A percentile compares a stretch with the other conserved stretches of the same genome.
Evolutionary conservation across 2,329 filamentous ascomycete species (phyloP).

Genomic region (Lecanosticta acicola): DNA sequence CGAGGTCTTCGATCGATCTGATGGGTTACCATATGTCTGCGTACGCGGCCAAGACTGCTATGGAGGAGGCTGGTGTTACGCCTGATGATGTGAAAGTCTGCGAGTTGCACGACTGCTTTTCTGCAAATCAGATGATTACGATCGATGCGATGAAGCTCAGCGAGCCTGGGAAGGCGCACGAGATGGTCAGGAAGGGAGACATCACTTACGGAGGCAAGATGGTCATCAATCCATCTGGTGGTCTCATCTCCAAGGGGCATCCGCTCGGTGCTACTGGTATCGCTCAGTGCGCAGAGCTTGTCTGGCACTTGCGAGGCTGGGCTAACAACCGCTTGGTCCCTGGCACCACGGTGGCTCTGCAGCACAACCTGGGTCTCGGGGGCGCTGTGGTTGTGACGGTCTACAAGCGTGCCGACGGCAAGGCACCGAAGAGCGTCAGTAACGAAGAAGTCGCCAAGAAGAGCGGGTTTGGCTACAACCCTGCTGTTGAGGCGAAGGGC

Average conservation of each 20-base stretch:
- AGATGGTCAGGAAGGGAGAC: conserved; percentile 78
- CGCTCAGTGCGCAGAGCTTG: conserved; percentile 88
- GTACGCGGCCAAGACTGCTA: conserved; percentile 63
- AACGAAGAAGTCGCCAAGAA: conserved; percentile 58
- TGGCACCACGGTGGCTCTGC: conserved; percentile 66
- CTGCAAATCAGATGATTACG: conserved; percentile 84
- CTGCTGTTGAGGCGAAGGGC: conserved; percentile 79
- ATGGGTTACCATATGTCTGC: conserved; percentile 83
- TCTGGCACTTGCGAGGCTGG: conserved; percentile 94
- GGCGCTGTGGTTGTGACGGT: conserved; percentile 87
- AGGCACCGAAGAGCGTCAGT: conserved; percentile 54
- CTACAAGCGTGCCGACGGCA: conserved; percentile 76
- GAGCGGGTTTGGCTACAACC: conserved; percentile 82
- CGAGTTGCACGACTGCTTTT: conserved; percentile 96
- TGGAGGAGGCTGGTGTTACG: conserved; percentile 63
- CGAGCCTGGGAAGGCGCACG: conserved; percentile 77
- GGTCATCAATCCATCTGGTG: conserved; percentile 57
- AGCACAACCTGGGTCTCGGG: conserved; percentile 89
- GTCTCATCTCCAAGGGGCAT: conserved; percentile 92
- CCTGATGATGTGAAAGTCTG: conserved; percentile 71
- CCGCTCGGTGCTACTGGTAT: conserved; percentile 91
- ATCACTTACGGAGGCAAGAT: conserved; percentile 76
- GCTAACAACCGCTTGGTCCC: conserved; percentile 77
- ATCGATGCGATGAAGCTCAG: conserved; percentile 79
- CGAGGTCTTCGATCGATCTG: conserved; percentile 73